phyloP scores from a whole-genome alignment of 306 rosid genomes.

The Malus asiatica region DNA sequence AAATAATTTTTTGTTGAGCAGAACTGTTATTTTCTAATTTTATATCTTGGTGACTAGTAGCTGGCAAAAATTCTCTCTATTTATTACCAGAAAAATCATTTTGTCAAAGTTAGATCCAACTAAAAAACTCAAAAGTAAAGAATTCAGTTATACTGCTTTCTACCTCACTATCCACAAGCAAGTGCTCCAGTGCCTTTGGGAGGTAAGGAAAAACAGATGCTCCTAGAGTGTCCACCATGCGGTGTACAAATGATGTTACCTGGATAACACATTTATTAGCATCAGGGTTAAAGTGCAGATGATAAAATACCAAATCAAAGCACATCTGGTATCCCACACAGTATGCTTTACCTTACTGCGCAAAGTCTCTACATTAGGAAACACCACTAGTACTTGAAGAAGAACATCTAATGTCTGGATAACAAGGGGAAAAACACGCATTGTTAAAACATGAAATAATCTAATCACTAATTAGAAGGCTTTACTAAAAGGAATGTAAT shows the following conservation, averaged over 20 bases:
- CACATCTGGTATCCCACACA: conserved; percentile 1
- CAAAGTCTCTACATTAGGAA: conserved; percentile 71
- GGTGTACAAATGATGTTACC: conserved; percentile 95
- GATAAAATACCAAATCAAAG: conserved; percentile 1
- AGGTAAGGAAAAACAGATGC: conserved; percentile 85
- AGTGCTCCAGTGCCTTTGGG: conserved; percentile 82
- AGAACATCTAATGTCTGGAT: conserved; percentile 85
- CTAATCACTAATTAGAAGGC: background rate
- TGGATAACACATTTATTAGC: conserved; percentile 20
- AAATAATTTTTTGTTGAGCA: background rate
- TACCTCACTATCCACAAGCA: conserved; percentile 90
- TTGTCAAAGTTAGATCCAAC: conserved; percentile 1
- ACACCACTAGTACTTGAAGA: conserved; percentile 76
- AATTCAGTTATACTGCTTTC: background rate
- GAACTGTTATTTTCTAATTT: background rate
- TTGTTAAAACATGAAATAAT: background rate
- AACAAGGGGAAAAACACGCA: background rate
- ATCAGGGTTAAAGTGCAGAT: conserved; percentile 19
- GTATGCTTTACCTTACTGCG: conserved; percentile 53
- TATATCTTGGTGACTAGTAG: background rate
- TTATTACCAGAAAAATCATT: background rate
- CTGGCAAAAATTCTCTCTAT: background rate
- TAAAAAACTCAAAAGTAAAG: background rate
- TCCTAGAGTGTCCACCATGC: conserved; percentile 94
- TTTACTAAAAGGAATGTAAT: background rate